Conservation (phyloP, 192 early-diverging fungal genomes). For the Coemansia sp. region DNA sequence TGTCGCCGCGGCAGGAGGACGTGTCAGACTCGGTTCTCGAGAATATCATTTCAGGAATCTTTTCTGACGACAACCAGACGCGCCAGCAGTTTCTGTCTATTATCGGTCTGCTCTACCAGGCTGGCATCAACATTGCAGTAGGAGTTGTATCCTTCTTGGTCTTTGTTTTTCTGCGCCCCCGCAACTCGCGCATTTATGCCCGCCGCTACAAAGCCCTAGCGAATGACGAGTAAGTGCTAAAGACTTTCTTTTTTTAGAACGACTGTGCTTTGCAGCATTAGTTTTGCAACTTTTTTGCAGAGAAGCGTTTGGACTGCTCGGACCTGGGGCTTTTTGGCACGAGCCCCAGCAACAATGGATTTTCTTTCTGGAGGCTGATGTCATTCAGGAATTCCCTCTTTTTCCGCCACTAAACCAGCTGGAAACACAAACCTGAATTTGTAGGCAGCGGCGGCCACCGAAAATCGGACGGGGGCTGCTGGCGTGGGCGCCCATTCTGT, state of each 20-base stretch:
- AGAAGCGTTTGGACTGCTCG: no score
- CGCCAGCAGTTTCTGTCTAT: conserved; percentile 52
- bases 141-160: conserved; percentile 56
- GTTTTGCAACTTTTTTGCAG: no score
- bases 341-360: background rate
- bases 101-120: conserved; percentile 61
- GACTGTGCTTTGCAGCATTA: background rate
- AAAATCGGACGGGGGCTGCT: conserved; percentile 64
- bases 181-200: conserved; percentile 56
- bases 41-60: conserved; percentile 48
- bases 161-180: conserved; percentile 61
- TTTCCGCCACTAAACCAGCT: background rate
- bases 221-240: conserved; percentile 36
- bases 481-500: conserved; percentile 63
- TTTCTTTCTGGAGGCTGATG: background rate
- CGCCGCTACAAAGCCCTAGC: conserved; percentile 54
- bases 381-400: background rate
- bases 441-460: conserved; percentile 62
- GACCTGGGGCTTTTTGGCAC: background rate
- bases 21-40: conserved; percentile 30
- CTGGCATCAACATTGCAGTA: conserved; percentile 61
- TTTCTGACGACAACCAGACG: conserved; percentile 45
- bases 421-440: background rate
- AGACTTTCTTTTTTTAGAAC: conserved; percentile 4
- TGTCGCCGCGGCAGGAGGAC: conserved; percentile 7